Evolutionary conservation across 2,329 filamentous ascomycete species (phyloP).

Genomic region (Colletotrichum limetticola): DNA sequence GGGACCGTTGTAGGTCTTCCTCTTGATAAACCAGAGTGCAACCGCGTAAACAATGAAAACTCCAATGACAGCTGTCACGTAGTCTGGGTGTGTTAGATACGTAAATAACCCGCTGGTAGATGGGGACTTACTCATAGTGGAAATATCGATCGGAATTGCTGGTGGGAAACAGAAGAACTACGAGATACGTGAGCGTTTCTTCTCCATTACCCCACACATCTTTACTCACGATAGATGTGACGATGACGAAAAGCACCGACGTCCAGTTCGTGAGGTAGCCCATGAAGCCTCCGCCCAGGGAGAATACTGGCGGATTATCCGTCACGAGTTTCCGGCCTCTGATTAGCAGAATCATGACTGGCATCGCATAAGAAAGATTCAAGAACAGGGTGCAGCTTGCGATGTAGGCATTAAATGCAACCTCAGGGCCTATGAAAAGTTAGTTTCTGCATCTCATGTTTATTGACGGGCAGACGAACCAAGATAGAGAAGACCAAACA

Average conservation of each 20-base stretch:
- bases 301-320: conserved; percentile 5
- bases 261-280: conserved; percentile 14
- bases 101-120: not conserved
- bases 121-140: conserved; percentile 21
- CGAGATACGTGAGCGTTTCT: not conserved
- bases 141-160: conserved; percentile 13
- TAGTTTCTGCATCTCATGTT: not conserved
- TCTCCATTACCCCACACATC: not conserved
- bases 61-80: conserved; percentile 13
- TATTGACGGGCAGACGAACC: conserved; percentile 37
- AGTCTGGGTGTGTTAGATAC: not conserved
- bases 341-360: conserved; percentile 50
- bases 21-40: conserved; percentile 2
- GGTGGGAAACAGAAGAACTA: conserved; percentile 30
- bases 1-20: conserved; percentile 13
- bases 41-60: conserved; percentile 11
- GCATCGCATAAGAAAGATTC: conserved; percentile 57
- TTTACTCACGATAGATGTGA: conserved; percentile 16
- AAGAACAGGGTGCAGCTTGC: conserved; percentile 57
- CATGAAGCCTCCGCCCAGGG: not conserved
- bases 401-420: conserved; percentile 59
- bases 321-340: conserved; percentile 47
- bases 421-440: conserved; percentile 43
- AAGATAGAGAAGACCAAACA: conserved; percentile 58
- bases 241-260: conserved; percentile 14